Percentiles rank a stretch among this genome's conserved stretches.
These are phyloP conservation scores for Diaporthe ilicicola DNA, from an alignment of 2,329 filamentous ascomycete genomes.

Conservation along the genomic window DNA sequence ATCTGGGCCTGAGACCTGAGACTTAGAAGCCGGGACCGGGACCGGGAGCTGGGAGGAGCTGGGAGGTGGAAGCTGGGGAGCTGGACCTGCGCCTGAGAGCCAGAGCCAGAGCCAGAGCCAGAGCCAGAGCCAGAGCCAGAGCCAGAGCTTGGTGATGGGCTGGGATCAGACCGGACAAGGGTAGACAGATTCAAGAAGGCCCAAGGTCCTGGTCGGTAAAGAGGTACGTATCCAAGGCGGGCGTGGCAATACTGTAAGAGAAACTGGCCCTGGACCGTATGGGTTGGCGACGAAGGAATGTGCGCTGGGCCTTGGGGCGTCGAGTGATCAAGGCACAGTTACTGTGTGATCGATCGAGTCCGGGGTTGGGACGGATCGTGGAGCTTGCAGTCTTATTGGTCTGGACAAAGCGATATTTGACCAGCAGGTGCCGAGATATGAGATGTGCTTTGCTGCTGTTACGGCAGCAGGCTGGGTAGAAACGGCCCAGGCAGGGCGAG, in stretches of 20 bases:
- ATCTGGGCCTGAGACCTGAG: conserved; percentile 28
- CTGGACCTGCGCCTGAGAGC: conserved; percentile 24
- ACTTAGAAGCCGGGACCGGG: conserved; percentile 27
- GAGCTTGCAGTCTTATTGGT: conserved; percentile 28
- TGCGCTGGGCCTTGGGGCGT: conserved; percentile 18
- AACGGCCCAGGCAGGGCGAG: conserved; percentile 15
- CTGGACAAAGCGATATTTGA: conserved; percentile 26
- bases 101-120: conserved; percentile 21
- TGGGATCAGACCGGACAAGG: conserved; percentile 30
- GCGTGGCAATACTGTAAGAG: conserved; percentile 24
- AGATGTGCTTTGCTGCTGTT: conserved; percentile 21
- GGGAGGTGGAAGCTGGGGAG: conserved; percentile 24
- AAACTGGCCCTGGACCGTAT: conserved; percentile 21
- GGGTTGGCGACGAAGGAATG: conserved; percentile 20
- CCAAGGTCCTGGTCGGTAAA: conserved; percentile 23
- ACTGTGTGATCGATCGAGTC: conserved; percentile 25
- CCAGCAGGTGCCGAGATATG: conserved; percentile 27
- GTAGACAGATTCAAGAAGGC: conserved; percentile 28
- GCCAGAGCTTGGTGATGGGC: conserved; percentile 1
- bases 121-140: conserved; percentile 16
- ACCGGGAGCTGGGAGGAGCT: conserved; percentile 23
- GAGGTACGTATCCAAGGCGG: conserved; percentile 30
- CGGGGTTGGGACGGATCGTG: conserved; percentile 22
- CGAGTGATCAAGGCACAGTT: conserved; percentile 29
- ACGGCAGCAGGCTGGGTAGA: conserved; percentile 28